Base-by-base conservation (phyloP, 345 rosid genomes). In the Toxicodendron radicans region DNA sequence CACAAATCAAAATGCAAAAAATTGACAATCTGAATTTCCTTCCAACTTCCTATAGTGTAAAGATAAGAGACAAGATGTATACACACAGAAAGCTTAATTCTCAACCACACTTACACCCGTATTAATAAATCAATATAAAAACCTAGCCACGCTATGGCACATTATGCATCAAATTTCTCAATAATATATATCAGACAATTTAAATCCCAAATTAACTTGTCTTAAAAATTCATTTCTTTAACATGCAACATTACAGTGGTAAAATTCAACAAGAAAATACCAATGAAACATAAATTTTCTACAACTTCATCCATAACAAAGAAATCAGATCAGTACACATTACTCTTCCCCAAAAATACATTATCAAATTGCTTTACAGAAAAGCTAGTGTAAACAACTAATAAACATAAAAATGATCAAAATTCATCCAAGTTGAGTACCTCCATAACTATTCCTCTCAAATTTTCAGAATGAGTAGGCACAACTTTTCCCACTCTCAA, bases 391-490 rank as follows among this genome's bases (percentile, higher is more conserved):
- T 14, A 49, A 61, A 52, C 56, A 18, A 52, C 10, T 60, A 5
- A 21, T n/a, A 46, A 5, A 61, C 33, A 8, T 32, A 23, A 56
- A 17, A 65, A 27, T 61, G 63, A 45, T 43, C 46, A 10, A 57
- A 63, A 23, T 24, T 24, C 33, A 57, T 53, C 46, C 58, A 41
- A 75, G 62, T 60, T 27, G n/a, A 45, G 27, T 84, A 91, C 98
- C 99, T 93, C 99, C 98, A 95, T 88, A 3, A 95, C 87, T 35
- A 93, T 93, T 66, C 96, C 98, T 82, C 99, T 82, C 82, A 95
- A 79, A 81, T 76, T 93, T 83, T 91, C 98, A 2, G 94, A 90
- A 75, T 87, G 94, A 69, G 81, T 88, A 8, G 96, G 90, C 57
- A 85, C 92, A 65, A 95, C 95, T 80, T 95, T 95, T 64, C 99